Base-by-base conservation (phyloP, 2,329 filamentous ascomycete genomes). In the Penicillium sp. region DNA sequence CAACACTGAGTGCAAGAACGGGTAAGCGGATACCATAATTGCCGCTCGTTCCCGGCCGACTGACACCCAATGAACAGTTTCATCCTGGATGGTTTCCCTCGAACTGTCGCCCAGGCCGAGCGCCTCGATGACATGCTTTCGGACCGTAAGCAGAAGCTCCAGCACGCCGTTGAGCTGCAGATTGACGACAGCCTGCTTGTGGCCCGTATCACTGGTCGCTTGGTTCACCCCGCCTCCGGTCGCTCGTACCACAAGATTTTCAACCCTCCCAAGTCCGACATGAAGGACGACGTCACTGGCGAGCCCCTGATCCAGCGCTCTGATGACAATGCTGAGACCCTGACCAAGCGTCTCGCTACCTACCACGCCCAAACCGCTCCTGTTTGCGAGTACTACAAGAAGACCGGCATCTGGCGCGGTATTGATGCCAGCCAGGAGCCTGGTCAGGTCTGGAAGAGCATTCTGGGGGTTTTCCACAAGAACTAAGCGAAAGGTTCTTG, bases 191-290 rank as follows among this genome's bases (percentile, higher is more conserved):
- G 85, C 43, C 89, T 99, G 57, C 87, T 99, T 58, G 93, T 99
- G 61, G 88, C 93, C 66, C 91, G 95, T 73, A 98, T 99, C 78
- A 99, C 95, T 60, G 95, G 95, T 71, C 93, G 95, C 71, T 84
- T 99, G 61, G 84, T 99, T 69, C 95, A 99, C 84, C 93, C 93
- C 57, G 93, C 93, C 52, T 97, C 93, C 55, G 95, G 95, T 65
- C 92, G 95, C 73, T 92, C 90, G 67, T 99, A 99, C 83, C 95
- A 99, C 87, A 95, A 89, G 80, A 90, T 95, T 77, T 99, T 99
- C 88, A 98, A 97, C 86, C 95, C 95, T 51, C 95, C 95, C 70
- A 96, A 97, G 86, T 80, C 86, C 69, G 71, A 85, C 64, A 98
- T 98, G 95, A 96, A 87, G 75, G 95, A 99, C 78, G 95, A 99